Percentiles rank a stretch among this genome's conserved stretches.
These are phyloP conservation scores for Fusarium lyarnte DNA, from an alignment of 2,329 filamentous ascomycete genomes.

Conservation along the genomic window DNA sequence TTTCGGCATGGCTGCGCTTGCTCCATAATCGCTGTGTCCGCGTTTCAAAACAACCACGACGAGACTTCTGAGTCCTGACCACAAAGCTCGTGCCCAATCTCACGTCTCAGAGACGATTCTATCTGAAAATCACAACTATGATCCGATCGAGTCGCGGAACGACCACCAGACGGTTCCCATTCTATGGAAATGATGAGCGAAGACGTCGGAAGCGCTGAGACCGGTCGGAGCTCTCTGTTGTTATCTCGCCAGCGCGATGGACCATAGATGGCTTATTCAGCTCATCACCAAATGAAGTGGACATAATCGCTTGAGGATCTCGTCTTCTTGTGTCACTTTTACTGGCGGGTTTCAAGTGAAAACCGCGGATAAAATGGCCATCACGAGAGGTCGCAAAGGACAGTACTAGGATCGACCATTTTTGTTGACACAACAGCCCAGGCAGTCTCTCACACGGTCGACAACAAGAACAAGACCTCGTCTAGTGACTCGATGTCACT, in stretches of 20 bases:
- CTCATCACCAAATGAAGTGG: background rate
- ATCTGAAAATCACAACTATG: too few species aligned
- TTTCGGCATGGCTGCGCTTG: rapidly evolving
- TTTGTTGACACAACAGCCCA: background rate
- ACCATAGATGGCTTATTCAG: background rate
- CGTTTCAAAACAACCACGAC: background rate
- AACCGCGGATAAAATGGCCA: rapidly evolving
- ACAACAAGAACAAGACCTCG: background rate
- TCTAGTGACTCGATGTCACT: background rate
- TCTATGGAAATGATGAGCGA: rapidly evolving
- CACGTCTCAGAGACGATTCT: too few species aligned
- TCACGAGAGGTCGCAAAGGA: background rate
- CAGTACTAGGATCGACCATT: background rate
- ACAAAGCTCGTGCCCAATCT: background rate
- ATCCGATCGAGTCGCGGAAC: rapidly evolving
- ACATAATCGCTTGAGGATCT: rapidly evolving
- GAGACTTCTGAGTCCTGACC: background rate
- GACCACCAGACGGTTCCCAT: rapidly evolving
- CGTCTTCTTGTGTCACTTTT: too few species aligned
- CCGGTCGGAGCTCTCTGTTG: background rate
- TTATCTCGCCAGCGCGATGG: too few species aligned
- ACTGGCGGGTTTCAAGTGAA: rapidly evolving
- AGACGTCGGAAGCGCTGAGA: background rate
- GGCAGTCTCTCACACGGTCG: background rate
- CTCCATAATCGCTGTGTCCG: background rate